Evolutionary conservation across 2,329 filamentous ascomycete genomes (phyloP).

Genomic region (Canariomyces notabilis): DNA sequence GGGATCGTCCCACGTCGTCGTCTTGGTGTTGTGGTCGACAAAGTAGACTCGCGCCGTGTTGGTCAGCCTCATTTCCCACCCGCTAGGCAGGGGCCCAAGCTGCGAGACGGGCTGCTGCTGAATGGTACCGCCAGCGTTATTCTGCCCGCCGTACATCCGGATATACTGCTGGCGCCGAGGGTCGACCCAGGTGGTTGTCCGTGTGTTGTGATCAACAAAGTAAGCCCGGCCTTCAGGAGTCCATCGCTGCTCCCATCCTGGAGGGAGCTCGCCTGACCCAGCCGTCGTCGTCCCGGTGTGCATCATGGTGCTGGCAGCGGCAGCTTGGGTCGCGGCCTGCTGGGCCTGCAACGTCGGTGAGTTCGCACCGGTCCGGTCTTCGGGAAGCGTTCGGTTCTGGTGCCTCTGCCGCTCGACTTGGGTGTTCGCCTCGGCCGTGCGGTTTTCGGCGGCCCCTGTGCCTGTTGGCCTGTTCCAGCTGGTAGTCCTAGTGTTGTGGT

Average conservation of each 20-base stretch:
- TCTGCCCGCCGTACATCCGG: conserved; percentile 89
- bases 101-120: conserved; percentile 98
- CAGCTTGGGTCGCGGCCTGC: conserved; percentile 37
- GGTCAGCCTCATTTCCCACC: conserved; percentile 99
- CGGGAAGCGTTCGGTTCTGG: conserved; percentile 90
- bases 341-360: conserved; percentile 71
- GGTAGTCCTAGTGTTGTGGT: conserved; percentile 93
- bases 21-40: conserved; percentile 99
- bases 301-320: conserved; percentile 75
- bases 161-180: conserved; percentile 97
- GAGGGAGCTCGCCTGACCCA: conserved; percentile 88
- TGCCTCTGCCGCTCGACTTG: conserved; percentile 90
- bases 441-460: conserved; percentile 69
- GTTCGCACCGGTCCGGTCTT: conserved; percentile 89
- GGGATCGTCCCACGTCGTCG: conserved; percentile 97
- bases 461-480: conserved; percentile 90
- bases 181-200: conserved; percentile 98
- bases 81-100: conserved; percentile 87
- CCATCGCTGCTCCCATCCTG: conserved; percentile 93
- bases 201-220: conserved; percentile 97
- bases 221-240: conserved; percentile 93
- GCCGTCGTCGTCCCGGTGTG: conserved; percentile 91
- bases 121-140: conserved; percentile 77
- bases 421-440: conserved; percentile 81
- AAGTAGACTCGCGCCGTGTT: conserved; percentile 98